These are phyloP conservation scores for Cyberlindnera veronae DNA, from an alignment of 805 yeast genomes.

Conservation along the genomic window DNA sequence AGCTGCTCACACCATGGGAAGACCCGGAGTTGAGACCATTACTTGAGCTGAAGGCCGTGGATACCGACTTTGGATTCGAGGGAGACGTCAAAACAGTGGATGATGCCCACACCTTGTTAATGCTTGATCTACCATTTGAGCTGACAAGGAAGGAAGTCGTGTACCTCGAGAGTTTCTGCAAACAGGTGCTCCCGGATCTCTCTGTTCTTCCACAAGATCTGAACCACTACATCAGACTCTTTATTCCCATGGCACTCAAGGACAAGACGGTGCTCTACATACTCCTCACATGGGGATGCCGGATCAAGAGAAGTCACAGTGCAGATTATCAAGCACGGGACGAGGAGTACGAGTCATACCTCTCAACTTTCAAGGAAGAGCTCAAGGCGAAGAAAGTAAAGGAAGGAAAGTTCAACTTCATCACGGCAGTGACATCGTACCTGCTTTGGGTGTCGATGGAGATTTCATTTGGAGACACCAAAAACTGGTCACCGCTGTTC, in stretches of 20 bases:
- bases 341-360: conserved; percentile 15
- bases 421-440: conserved; percentile 16
- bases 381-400: conserved; percentile 25
- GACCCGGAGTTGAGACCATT: conserved; percentile 12
- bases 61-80: conserved; percentile 17
- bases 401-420: conserved; percentile 18
- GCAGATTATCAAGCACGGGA: conserved; percentile 13
- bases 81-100: conserved; percentile 9
- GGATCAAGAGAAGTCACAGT: conserved; percentile 10
- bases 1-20: conserved; percentile 11
- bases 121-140: conserved; percentile 20
- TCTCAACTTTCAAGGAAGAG: conserved; percentile 8
- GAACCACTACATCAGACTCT: conserved; percentile 44
- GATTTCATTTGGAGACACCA: conserved; percentile 24
- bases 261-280: conserved; percentile 42
- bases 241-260: conserved; percentile 41
- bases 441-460: conserved; percentile 24
- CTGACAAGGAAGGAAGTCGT: conserved; percentile 36
- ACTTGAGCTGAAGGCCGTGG: conserved; percentile 6
- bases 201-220: conserved; percentile 38
- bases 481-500: conserved; percentile 22
- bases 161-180: conserved; percentile 42
- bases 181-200: conserved; percentile 39
- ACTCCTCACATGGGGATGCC: conserved; percentile 53
- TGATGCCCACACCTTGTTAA: conserved; percentile 3